Conservation (phyloP, 169 alveolate genomes). For the Plasmodium vivax region DNA sequence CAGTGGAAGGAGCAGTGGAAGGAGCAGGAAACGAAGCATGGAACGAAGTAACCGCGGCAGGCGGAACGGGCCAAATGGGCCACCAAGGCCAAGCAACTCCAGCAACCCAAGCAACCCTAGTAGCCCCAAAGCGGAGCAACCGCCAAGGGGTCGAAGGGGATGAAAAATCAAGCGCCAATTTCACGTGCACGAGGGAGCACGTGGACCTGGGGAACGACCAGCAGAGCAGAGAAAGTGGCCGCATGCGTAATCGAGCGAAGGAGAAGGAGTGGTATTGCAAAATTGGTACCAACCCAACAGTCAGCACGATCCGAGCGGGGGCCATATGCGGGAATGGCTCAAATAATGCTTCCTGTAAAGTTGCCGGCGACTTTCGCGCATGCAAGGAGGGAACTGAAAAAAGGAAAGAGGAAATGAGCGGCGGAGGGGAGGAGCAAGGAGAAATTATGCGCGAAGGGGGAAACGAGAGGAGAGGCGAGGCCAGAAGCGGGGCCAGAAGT, state of each 20-base stretch:
- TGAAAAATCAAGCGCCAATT: not conserved
- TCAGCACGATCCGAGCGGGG: not conserved
- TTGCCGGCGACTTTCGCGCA: not conserved
- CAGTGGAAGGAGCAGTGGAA: not conserved
- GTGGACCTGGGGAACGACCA: not conserved
- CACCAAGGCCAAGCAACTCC: not conserved
- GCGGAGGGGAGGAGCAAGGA: not conserved
- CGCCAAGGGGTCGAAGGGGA: not conserved
- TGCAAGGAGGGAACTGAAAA: not conserved
- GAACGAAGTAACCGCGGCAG: not conserved
- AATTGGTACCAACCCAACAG: not conserved
- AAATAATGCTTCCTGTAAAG: not conserved
- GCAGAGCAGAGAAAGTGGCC: not conserved
- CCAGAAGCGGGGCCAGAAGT: not conserved
- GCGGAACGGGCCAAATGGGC: not conserved
- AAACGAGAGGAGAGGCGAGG: not conserved
- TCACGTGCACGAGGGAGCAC: not conserved
- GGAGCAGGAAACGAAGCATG: not conserved
- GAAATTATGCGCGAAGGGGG: not conserved
- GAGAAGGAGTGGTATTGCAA: not conserved
- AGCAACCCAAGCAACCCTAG: not conserved
- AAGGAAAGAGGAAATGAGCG: not conserved
- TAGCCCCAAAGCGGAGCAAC: not conserved
- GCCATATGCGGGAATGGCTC: not conserved
- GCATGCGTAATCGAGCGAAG: not conserved